phyloP scores from a whole-genome alignment of 768 basidiomycete species.

The Pulveroboletus sp. region DNA sequence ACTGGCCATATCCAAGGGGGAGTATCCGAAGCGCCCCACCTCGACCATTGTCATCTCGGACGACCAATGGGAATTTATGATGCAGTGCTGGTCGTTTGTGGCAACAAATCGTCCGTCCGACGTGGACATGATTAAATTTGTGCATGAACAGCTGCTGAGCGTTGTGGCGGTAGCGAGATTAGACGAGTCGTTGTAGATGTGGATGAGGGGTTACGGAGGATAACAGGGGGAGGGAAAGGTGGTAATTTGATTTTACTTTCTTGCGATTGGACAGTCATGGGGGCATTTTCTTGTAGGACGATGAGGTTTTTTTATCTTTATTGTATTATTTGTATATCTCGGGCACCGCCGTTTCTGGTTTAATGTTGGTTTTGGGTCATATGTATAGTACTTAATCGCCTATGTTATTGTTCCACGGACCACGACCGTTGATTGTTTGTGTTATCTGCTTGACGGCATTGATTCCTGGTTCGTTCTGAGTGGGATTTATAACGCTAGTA shows the following conservation, averaged over 20 bases:
- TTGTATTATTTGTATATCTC: no score
- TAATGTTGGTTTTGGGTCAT: no score
- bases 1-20: slow-evolving; percentile 11
- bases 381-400: no score
- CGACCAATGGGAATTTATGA: slow-evolving; percentile 24
- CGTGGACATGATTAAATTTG: slow-evolving; percentile 25
- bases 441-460: neutral
- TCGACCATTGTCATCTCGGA: slow-evolving; percentile 8
- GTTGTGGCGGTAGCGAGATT: neutral
- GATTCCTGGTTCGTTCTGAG: neutral
- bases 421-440: no score
- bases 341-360: no score
- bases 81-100: slow-evolving; percentile 27
- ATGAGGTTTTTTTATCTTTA: no score
- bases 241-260: neutral
- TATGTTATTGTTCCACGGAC: neutral
- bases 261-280: neutral
- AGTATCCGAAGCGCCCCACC: slow-evolving; percentile 12
- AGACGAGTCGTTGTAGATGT: neutral
- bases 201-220: neutral
- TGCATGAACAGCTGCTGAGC: slow-evolving; percentile 13
- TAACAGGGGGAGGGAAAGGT: neutral
- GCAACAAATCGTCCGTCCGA: slow-evolving; percentile 30
- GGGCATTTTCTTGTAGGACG: no score
- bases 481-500: no score